These are phyloP conservation scores for Myrica gale DNA, from an alignment of 306 rosid species.

Conservation along the genomic window DNA sequence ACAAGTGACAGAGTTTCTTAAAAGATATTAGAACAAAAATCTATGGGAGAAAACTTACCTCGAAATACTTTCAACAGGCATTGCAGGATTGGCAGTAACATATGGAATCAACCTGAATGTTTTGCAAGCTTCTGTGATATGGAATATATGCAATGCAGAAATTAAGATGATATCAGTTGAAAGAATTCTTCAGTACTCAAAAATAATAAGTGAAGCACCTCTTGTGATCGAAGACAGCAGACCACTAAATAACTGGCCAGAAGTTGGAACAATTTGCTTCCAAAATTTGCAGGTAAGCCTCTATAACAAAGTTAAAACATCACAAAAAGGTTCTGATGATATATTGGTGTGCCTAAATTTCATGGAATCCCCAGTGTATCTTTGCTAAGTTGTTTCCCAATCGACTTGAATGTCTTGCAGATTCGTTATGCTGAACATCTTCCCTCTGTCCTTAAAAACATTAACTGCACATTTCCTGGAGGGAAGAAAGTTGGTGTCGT, in stretches of 20 bases:
- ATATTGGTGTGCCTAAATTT: too few relatives aligned
- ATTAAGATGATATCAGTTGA: slow-evolving; percentile 96
- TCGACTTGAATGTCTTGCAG: slow-evolving; percentile 37
- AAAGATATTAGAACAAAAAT: background rate
- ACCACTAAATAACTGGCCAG: slow-evolving; percentile 89
- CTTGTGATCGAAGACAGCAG: slow-evolving; percentile 60
- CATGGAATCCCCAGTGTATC: slow-evolving; percentile 1
- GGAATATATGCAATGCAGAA: slow-evolving; percentile 97
- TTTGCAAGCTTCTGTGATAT: slow-evolving; percentile 79
- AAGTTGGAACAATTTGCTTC: slow-evolving; percentile 74
- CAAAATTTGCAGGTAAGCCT: slow-evolving; percentile 61
- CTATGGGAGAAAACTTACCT: background rate
- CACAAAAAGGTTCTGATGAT: background rate
- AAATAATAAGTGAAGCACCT: slow-evolving; percentile 78
- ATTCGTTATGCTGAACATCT: slow-evolving; percentile 93
- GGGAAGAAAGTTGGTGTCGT: slow-evolving; percentile 85
- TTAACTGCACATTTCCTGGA: slow-evolving; percentile 87
- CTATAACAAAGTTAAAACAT: slow-evolving; percentile 9
- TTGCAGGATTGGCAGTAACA: slow-evolving; percentile 95
- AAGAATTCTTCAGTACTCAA: slow-evolving; percentile 81
- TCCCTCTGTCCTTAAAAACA: slow-evolving; percentile 74
- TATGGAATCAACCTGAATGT: slow-evolving; percentile 92
- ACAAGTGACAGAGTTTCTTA: background rate
- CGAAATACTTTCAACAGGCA: slow-evolving; percentile 53
- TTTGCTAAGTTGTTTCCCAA: background rate